phyloP scores from a whole-genome alignment of 1,139 yeast genomes.

The Taphrina flavorubra region DNA sequence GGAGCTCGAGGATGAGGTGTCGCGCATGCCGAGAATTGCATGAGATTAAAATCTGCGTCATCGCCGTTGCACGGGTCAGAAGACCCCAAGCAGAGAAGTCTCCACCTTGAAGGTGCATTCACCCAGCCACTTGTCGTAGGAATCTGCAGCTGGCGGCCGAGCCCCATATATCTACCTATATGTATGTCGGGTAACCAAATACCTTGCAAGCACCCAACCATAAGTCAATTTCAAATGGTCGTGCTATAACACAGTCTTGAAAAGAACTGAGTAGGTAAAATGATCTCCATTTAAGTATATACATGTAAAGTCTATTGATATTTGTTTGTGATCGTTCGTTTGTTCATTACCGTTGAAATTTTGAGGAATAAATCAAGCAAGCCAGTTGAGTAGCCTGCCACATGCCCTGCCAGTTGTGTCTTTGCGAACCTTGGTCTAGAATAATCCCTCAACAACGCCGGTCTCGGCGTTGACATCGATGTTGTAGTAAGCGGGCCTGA shows the following conservation, averaged over 20 bases:
- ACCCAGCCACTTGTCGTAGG: too few species aligned
- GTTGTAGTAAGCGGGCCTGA: conserved; percentile 85
- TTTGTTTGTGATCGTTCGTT: not conserved
- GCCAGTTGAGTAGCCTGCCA: conserved; percentile 13
- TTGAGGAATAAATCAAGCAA: not conserved
- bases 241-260: too few species aligned
- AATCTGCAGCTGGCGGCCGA: too few species aligned
- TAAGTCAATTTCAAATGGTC: too few species aligned
- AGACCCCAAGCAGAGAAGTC: not conserved
- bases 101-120: too few species aligned
- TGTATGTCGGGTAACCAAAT: too few species aligned
- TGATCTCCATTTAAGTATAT: not conserved
- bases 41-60: conserved; percentile 11
- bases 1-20: not conserved
- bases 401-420: not conserved
- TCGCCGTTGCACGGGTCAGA: conserved; percentile 3
- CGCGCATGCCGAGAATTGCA: not conserved
- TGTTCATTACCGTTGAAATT: conserved; percentile 11
- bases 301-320: not conserved
- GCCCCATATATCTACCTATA: too few species aligned
- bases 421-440: conserved; percentile 53
- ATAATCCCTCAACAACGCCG: conserved; percentile 94
- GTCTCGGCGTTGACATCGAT: conserved; percentile 84
- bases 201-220: not conserved
- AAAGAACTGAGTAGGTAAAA: not conserved